A percentile compares a stretch with the other conserved stretches of the same genome.
These are phyloP conservation scores for Saturnispora serradocipensis DNA, from an alignment of 805 yeast species.

Conservation along the genomic window DNA sequence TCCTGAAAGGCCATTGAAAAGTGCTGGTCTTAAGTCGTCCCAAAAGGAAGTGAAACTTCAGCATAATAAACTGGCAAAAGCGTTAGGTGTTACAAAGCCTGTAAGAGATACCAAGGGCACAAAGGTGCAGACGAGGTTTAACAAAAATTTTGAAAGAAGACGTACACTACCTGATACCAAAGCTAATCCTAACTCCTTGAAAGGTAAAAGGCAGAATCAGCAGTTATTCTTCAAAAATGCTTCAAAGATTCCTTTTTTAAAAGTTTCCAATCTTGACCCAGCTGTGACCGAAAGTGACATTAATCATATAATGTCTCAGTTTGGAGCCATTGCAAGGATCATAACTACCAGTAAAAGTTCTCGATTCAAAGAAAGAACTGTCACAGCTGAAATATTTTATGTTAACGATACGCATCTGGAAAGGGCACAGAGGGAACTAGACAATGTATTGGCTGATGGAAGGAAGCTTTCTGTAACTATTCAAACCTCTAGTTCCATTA, in stretches of 20 bases:
- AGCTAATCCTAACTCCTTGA: neutral
- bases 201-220: neutral
- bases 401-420: constrained; percentile 8
- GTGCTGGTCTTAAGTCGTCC: neutral
- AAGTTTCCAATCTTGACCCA: constrained; percentile 24
- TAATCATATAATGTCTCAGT: constrained; percentile 15
- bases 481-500: constrained; percentile 7
- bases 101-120: neutral
- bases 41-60: neutral
- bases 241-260: constrained; percentile 18
- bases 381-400: constrained; percentile 16
- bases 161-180: neutral
- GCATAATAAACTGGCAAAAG: neutral
- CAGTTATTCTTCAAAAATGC: constrained; percentile 19
- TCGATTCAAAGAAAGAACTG: neutral
- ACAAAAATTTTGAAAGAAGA: neutral
- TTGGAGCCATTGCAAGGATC: constrained; percentile 18
- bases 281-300: constrained; percentile 27
- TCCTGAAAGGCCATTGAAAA: neutral
- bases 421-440: constrained; percentile 7
- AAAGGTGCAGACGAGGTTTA: neutral
- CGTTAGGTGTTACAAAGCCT: neutral
- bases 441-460: constrained; percentile 14
- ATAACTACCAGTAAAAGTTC: neutral
- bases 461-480: constrained; percentile 9